A percentile compares a stretch with the other conserved stretches of the same genome.
Evolutionary conservation across 2,329 filamentous ascomycete species (phyloP).

Genomic region (Aspergillus terreus): DNA sequence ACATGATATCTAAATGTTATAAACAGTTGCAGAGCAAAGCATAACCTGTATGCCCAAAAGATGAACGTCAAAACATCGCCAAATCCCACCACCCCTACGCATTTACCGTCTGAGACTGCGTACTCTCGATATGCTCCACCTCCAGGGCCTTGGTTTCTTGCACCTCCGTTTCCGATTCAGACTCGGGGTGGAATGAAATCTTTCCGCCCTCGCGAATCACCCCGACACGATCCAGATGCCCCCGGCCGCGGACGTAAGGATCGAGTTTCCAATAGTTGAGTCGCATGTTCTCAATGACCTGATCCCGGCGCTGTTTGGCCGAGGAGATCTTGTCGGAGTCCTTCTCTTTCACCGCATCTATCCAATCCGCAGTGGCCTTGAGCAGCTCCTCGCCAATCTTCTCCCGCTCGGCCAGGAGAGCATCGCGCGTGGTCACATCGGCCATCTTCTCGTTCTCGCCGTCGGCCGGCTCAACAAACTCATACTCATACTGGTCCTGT

Average conservation of each 20-base stretch:
- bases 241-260: conserved; percentile 75
- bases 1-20: too few relatives aligned
- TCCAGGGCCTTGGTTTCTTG: conserved; percentile 9
- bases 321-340: conserved; percentile 41
- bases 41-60: neutral
- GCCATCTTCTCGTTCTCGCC: conserved; percentile 75
- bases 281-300: conserved; percentile 61
- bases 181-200: conserved; percentile 64
- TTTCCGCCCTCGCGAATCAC: conserved; percentile 64
- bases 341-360: conserved; percentile 49
- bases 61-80: neutral
- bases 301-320: conserved; percentile 55
- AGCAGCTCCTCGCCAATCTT: conserved; percentile 71
- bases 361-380: conserved; percentile 69
- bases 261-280: conserved; percentile 86
- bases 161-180: conserved; percentile 1
- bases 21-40: neutral
- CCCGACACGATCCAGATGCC: conserved; percentile 74
- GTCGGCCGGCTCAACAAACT: conserved; percentile 68
- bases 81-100: neutral
- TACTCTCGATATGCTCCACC: conserved; percentile 16
- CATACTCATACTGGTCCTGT: conserved; percentile 75
- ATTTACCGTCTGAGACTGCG: conserved; percentile 10
- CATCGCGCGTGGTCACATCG: conserved; percentile 58
- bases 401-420: conserved; percentile 60